Conservation (phyloP, 352 stramenopile genomes). For the Pythium phragmiticola region DNA sequence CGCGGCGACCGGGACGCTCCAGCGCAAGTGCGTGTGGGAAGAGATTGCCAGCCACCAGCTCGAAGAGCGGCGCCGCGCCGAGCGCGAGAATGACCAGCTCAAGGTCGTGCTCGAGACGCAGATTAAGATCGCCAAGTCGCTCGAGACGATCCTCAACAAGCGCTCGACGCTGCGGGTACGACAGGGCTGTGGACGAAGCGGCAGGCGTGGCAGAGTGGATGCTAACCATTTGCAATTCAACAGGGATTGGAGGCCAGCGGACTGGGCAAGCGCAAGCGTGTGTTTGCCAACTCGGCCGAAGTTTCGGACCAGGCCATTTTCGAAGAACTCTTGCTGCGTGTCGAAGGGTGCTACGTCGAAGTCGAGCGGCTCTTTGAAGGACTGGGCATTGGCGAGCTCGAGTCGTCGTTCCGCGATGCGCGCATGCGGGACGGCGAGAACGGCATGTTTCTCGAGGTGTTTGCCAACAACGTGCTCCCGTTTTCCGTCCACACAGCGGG, state of each 20-base stretch:
- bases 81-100: constrained; percentile 43
- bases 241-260: constrained; percentile 25
- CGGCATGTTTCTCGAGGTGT: constrained; percentile 29
- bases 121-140: constrained; percentile 43
- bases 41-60: constrained; percentile 26
- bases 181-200: not conserved
- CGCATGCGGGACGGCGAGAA: constrained; percentile 25
- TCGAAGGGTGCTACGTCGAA: constrained; percentile 30
- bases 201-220: no score
- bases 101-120: constrained; percentile 53
- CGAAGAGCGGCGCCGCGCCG: constrained; percentile 24
- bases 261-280: constrained; percentile 28
- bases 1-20: not conserved
- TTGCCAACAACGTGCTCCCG: constrained; percentile 28
- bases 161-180: constrained; percentile 31
- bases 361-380: constrained; percentile 23
- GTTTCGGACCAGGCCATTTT: constrained; percentile 20
- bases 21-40: constrained; percentile 25
- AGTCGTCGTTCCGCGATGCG: constrained; percentile 26
- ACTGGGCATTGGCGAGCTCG: constrained; percentile 19
- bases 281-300: constrained; percentile 10
- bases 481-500: constrained; percentile 22
- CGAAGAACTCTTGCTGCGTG: constrained; percentile 20
- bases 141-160: constrained; percentile 44
- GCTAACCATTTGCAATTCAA: not conserved